Percentiles rank a stretch among this genome's conserved stretches.
These are phyloP conservation scores for Geoglossum cookeanum DNA, from an alignment of 2,329 filamentous ascomycete genomes.

Conservation along the genomic window DNA sequence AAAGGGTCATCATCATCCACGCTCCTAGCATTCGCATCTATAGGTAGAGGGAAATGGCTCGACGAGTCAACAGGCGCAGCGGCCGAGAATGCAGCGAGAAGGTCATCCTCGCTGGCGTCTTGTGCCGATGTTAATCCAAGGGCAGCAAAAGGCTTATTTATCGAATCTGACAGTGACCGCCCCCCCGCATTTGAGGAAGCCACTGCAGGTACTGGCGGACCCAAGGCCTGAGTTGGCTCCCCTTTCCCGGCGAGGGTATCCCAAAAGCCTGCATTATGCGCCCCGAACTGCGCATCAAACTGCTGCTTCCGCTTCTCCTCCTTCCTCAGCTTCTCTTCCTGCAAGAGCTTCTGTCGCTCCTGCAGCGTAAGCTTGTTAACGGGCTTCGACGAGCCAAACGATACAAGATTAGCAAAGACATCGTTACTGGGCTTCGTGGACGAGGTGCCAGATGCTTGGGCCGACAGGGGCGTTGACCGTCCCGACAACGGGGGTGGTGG, in stretches of 20 bases:
- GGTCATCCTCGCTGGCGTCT: constrained; percentile 40
- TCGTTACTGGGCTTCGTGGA: constrained; percentile 38
- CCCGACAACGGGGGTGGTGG: constrained; percentile 25
- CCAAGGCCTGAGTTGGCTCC: constrained; percentile 18
- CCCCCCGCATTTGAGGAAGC: constrained; percentile 4
- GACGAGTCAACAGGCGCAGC: constrained; percentile 14
- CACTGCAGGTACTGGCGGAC: constrained; percentile 15
- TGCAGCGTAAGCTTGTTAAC: constrained; percentile 53
- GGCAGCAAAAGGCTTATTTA: constrained; percentile 9
- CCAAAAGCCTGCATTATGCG: constrained; percentile 47
- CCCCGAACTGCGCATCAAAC: constrained; percentile 55
- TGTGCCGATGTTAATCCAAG: constrained; percentile 16
- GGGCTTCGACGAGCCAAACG: constrained; percentile 33
- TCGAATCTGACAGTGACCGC: constrained; percentile 5
- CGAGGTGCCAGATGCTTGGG: constrained; percentile 28
- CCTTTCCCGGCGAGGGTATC: constrained; percentile 44
- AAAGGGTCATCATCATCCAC: constrained; percentile 11
- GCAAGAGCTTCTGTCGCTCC: constrained; percentile 53
- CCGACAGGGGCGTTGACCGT: constrained; percentile 17
- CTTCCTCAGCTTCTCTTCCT: constrained; percentile 48
- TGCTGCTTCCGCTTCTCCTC: constrained; percentile 55
- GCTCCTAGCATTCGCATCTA: constrained; percentile 8
- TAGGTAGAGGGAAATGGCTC: constrained; percentile 43
- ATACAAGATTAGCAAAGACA: constrained; percentile 61
- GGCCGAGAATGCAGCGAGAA: constrained; percentile 37